Percentiles rank a stretch among this genome's conserved stretches.
Evolutionary conservation across 352 stramenopile genomes (phyloP).

Genomic region (Phytophthora foliorum): DNA sequence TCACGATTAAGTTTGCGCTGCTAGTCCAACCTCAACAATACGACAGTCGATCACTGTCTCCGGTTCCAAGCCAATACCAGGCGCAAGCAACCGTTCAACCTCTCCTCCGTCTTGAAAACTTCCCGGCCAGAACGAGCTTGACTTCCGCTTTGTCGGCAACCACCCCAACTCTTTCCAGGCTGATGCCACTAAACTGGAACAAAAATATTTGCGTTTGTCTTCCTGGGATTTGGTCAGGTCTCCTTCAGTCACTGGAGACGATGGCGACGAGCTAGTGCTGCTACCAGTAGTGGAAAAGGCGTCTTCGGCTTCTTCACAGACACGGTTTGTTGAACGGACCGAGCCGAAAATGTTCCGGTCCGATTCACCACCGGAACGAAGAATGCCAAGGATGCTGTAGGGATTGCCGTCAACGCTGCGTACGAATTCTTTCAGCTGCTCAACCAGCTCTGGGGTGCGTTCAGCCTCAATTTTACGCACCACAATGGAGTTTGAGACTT

Average conservation of each 20-base stretch:
- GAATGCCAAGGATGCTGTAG: constrained; percentile 86
- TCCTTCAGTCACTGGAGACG: constrained; percentile 16
- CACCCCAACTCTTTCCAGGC: constrained; percentile 83
- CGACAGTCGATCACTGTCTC: constrained; percentile 85
- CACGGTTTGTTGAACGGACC: constrained; percentile 5
- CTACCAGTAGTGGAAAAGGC: constrained; percentile 21
- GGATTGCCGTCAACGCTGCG: constrained; percentile 78
- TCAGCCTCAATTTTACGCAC: constrained; percentile 61
- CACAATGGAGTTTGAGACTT: constrained; percentile 87
- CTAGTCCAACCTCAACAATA: constrained; percentile 82
- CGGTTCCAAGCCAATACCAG: constrained; percentile 52
- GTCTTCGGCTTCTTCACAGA: constrained; percentile 24
- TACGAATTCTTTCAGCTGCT: constrained; percentile 66
- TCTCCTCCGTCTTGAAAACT: constrained; percentile 87
- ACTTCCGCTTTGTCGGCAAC: constrained; percentile 72
- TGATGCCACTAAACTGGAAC: constrained; percentile 82
- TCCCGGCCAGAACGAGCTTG: constrained; percentile 86
- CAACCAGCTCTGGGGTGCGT: constrained; percentile 54
- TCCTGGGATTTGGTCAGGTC: constrained; percentile 20
- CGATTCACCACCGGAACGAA: constrained; percentile 66
- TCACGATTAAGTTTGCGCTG: constrained; percentile 44
- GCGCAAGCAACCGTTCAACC: constrained; percentile 65
- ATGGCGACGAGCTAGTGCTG: constrained; percentile 33
- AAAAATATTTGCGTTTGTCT: constrained; percentile 86
- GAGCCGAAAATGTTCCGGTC: constrained; percentile 39